Evolutionary conservation across 1,284 basidiomycete genomes (phyloP).

Genomic region (Fomes fomentarius): DNA sequence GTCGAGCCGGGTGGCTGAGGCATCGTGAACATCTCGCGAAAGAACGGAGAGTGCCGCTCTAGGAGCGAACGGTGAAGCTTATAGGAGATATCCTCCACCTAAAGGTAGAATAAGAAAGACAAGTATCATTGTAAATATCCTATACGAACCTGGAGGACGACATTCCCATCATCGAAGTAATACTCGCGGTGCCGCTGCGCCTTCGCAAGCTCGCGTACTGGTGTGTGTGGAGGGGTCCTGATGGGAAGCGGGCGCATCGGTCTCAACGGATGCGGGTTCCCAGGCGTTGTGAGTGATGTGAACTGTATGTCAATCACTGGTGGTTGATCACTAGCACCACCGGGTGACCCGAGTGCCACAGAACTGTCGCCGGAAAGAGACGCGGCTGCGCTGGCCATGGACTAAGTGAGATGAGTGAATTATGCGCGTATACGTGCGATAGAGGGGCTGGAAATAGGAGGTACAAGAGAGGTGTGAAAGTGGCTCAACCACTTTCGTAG

Average conservation of each 20-base stretch:
- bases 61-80: slow-evolving; percentile 24
- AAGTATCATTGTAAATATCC: neutral
- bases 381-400: too few species aligned
- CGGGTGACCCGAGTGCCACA: too few species aligned
- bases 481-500: neutral
- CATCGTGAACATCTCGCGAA: slow-evolving; percentile 20
- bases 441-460: too few species aligned
- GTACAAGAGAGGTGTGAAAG: neutral
- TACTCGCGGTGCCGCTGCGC: slow-evolving; percentile 10
- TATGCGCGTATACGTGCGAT: too few species aligned
- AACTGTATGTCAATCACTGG: too few species aligned
- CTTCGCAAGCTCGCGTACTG: neutral
- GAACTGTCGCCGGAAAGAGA: too few species aligned
- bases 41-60: slow-evolving; percentile 20
- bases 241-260: neutral
- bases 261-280: too few species aligned
- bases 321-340: too few species aligned
- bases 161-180: slow-evolving; percentile 25
- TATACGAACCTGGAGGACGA: slow-evolving; percentile 16
- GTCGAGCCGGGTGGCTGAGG: slow-evolving; percentile 16
- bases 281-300: too few species aligned
- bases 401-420: too few species aligned
- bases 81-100: slow-evolving; percentile 20
- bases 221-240: neutral
- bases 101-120: neutral